These are phyloP conservation scores for Takashimella koratensis DNA, from an alignment of 1,284 basidiomycete genomes.

Conservation along the genomic window DNA sequence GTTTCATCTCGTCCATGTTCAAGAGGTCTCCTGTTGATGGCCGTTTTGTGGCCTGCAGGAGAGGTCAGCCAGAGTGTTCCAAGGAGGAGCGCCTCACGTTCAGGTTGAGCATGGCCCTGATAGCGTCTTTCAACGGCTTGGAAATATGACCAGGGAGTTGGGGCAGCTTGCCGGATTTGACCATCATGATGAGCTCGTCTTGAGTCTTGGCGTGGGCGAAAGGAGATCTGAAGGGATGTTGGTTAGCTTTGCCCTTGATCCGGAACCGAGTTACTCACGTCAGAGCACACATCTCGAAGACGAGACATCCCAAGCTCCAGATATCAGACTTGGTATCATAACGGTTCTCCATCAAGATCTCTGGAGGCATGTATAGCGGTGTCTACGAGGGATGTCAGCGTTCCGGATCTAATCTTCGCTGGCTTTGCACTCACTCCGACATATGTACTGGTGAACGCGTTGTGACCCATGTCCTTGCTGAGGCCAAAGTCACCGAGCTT, in stretches of 20 bases:
- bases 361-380: conserved; percentile 98
- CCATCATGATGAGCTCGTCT: conserved; percentile 44
- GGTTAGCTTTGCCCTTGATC: not conserved
- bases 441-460: conserved; percentile 89
- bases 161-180: conserved; percentile 44
- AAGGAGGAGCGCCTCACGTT: conserved; percentile 27
- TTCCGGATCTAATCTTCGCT: not conserved
- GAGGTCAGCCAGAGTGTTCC: conserved; percentile 1
- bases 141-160: conserved; percentile 40
- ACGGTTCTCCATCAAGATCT: conserved; percentile 90
- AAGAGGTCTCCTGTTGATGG: conserved; percentile 46
- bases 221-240: conserved; percentile 40
- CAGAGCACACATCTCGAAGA: conserved; percentile 90
- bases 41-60: conserved; percentile 34
- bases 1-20: conserved; percentile 48
- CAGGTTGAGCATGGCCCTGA: conserved; percentile 45
- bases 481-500: conserved; percentile 97
- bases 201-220: conserved; percentile 47
- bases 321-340: conserved; percentile 98
- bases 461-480: conserved; percentile 81
- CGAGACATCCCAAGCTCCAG: conserved; percentile 94
- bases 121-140: conserved; percentile 32
- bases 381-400: conserved; percentile 57
- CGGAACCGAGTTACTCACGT: conserved; percentile 52
- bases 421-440: conserved; percentile 68